Evolutionary conservation across 176 grass and related monocot genomes (phyloP).

Genomic region (Tillandsia leiboldiana): DNA sequence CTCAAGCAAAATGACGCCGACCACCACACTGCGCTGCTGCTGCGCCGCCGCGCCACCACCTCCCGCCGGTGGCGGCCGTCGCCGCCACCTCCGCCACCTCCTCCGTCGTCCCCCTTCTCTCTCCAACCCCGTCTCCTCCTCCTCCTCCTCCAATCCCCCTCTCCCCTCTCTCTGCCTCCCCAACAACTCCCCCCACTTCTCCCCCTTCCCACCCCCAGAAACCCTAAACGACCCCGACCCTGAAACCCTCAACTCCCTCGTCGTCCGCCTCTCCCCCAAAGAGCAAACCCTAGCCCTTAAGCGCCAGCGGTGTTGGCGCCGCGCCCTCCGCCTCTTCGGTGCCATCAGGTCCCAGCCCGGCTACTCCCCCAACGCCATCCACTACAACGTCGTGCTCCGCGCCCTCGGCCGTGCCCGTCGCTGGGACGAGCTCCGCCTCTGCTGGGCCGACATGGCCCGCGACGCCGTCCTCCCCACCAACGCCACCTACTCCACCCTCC

Average conservation of each 20-base stretch:
- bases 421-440: conserved; percentile 37
- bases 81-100: conserved; percentile 15
- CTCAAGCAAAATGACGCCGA: too few species aligned
- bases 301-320: conserved; percentile 50
- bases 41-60: too few species aligned
- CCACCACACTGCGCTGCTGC: too few species aligned
- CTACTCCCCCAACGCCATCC: conserved; percentile 42
- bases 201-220: background rate
- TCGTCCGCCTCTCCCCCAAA: conserved; percentile 32
- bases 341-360: conserved; percentile 37
- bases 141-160: conserved; percentile 13
- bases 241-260: conserved; percentile 8
- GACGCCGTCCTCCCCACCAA: conserved; percentile 42
- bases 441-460: conserved; percentile 35
- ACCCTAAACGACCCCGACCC: background rate
- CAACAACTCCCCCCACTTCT: background rate
- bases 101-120: background rate
- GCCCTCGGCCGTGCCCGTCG: conserved; percentile 47
- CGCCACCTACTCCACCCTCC: conserved; percentile 43
- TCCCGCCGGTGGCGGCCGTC: too few species aligned
- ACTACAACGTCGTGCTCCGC: conserved; percentile 47
- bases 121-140: background rate
- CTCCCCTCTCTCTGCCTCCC: conserved; percentile 1
- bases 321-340: conserved; percentile 35
- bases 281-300: conserved; percentile 47